Base-by-base conservation (phyloP, 2,329 filamentous ascomycete genomes). In the Penicillium sp. region DNA sequence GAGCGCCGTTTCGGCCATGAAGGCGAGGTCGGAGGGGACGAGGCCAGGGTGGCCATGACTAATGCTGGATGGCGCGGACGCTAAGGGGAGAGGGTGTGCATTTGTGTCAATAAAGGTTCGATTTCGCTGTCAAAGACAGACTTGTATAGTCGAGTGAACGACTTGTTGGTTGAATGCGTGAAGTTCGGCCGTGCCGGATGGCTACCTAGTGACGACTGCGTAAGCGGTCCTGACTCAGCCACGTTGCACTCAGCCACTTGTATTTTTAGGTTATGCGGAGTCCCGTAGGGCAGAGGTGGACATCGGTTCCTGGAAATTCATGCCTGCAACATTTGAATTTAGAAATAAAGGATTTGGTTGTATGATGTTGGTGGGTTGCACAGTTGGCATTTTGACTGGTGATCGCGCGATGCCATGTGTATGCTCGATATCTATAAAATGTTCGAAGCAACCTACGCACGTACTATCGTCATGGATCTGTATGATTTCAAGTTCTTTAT, bases 1-100 rank as follows among this genome's bases (percentile, higher is more conserved):
- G 72, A 64, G n/a, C 75, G 72, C 48, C 77, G 76, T 67, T 75
- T 78, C 29, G 74, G 69, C 59, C 71, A 73, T 19, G 73, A 71
- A 14, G 76, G 74, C 19, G 77, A 74, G 35, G 75, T 73, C 29
- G 76, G 73, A 29, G 72, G 65, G 46, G 75, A 74, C 55, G 71
- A 67, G 49, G 72, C 69, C 58, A 76, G 65, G 27, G 74, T 72
- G 52, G 75, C 74, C 75, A 77, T 78, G 35, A 55, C 59, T 33
- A 54, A 56, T 47, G 37, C 50, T 61, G 42, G 53, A 57, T 54
- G 29, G 57, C 49, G 49, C 37, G 48, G 57, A 26, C 43, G 29
- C 39, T 53, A 35, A 37, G 29, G 16, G 23, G 27, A 35, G 10
- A 26, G 9, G 16, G 27, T 13, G 48, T 29, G 37, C 48, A 50